Evolutionary conservation across 495 filamentous ascomycete genomes (phyloP).

Genomic region (Penicillium robsamsonii): DNA sequence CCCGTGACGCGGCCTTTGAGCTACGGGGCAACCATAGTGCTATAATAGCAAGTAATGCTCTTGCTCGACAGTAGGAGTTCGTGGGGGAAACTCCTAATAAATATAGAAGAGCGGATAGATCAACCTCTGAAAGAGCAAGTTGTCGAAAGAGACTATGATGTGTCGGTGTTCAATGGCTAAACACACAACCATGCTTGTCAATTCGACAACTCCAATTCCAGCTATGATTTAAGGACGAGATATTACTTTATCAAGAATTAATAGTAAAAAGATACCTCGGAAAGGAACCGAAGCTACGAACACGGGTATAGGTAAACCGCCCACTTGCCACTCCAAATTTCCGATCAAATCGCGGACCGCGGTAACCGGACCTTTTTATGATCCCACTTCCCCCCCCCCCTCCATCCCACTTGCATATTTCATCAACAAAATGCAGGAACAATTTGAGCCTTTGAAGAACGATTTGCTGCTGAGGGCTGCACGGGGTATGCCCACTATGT

Average conservation of each 20-base stretch:
- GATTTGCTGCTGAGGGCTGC: slow-evolving; percentile 86
- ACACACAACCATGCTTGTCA: background rate
- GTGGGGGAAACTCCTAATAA: no score
- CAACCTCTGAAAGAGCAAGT: no score
- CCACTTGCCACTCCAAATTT: slow-evolving; percentile 6
- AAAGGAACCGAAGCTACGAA: background rate
- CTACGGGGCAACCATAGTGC: no score
- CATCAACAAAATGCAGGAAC: slow-evolving; percentile 52
- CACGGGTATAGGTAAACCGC: background rate
- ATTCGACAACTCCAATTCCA: background rate
- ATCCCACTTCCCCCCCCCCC: slow-evolving; percentile 26
- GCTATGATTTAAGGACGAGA: background rate
- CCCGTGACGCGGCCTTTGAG: no score
- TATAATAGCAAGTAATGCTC: no score
- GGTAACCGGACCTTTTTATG: slow-evolving; percentile 17
- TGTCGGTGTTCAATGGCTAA: background rate
- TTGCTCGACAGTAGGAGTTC: no score
- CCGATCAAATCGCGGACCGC: slow-evolving; percentile 16
- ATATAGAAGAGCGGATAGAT: no score
- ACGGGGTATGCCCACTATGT: slow-evolving; percentile 57
- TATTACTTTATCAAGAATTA: background rate
- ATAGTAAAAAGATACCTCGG: background rate
- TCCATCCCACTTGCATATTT: slow-evolving; percentile 24
- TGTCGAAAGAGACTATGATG: no score
- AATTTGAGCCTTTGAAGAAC: slow-evolving; percentile 82